Evolutionary conservation across 257 asterid genomes (phyloP).

Genomic region (Leonotis leonurus): DNA sequence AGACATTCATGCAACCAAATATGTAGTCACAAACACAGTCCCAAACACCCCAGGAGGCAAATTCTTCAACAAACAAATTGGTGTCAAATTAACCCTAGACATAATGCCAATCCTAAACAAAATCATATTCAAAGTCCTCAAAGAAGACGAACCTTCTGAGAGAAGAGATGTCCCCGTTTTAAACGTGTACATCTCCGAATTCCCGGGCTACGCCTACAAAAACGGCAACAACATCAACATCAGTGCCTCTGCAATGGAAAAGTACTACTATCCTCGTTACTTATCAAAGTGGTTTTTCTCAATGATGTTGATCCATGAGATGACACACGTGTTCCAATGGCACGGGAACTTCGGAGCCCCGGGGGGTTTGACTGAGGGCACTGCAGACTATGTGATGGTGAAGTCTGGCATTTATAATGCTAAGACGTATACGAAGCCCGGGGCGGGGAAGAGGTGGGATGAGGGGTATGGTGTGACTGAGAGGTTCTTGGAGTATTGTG

Average conservation of each 20-base stretch:
- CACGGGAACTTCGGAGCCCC: constrained; percentile 31
- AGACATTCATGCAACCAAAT: neutral
- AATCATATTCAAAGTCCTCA: neutral
- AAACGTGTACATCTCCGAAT: neutral
- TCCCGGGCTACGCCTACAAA: neutral
- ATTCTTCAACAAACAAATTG: neutral
- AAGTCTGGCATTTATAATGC: constrained; percentile 12
- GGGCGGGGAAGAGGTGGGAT: constrained; percentile 36
- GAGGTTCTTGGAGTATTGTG: constrained; percentile 6
- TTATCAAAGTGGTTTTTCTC: neutral
- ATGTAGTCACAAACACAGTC: neutral
- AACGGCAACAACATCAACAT: neutral
- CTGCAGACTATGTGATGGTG: constrained; percentile 43
- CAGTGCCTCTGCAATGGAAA: neutral
- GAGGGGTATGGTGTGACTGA: constrained; percentile 36
- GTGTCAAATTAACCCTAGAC: neutral
- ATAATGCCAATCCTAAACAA: neutral
- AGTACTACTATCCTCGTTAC: neutral
- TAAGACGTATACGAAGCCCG: constrained; percentile 26
- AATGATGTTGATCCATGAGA: constrained; percentile 18
- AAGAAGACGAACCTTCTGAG: neutral
- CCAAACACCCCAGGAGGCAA: neutral
- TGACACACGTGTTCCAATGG: constrained; percentile 41
- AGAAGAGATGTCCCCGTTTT: neutral
- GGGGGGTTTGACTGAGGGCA: constrained; percentile 32